These are phyloP conservation scores for Cercospora berteroae DNA, from an alignment of 2,329 filamentous ascomycete genomes.

Conservation along the genomic window DNA sequence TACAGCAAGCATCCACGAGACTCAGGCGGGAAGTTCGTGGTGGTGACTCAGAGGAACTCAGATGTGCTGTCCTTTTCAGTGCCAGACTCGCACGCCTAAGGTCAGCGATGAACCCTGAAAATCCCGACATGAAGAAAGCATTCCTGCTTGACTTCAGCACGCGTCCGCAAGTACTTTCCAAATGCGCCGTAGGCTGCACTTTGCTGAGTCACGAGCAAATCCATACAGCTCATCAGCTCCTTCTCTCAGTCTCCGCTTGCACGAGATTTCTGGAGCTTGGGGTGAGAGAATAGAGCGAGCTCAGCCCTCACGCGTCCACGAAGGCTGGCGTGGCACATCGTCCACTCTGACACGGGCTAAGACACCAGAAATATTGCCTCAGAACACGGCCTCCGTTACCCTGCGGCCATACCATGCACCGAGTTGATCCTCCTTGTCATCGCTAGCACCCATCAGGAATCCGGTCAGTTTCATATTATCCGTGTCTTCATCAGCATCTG, in stretches of 20 bases:
- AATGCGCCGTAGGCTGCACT: not conserved
- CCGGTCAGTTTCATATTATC: conserved; percentile 68
- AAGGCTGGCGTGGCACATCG: not conserved
- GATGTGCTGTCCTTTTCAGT: not conserved
- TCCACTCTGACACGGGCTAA: not conserved
- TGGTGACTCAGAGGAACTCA: not conserved
- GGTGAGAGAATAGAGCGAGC: not conserved
- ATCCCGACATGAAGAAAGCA: not conserved
- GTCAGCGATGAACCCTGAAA: not conserved
- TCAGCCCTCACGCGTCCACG: not conserved
- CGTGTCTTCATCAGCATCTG: conserved; percentile 67
- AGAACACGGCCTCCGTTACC: conserved; percentile 70
- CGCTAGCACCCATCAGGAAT: conserved; percentile 59
- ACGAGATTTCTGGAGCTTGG: not conserved
- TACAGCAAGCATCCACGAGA: not conserved
- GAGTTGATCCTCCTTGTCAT: conserved; percentile 62
- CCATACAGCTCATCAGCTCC: not conserved
- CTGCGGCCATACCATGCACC: conserved; percentile 78
- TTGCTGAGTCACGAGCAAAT: not conserved
- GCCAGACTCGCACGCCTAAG: not conserved
- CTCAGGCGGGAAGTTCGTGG: not conserved
- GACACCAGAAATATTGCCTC: conserved; percentile 15
- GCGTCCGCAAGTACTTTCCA: not conserved
- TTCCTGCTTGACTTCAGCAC: not conserved
- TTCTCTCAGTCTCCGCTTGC: not conserved